Evolutionary conservation across 331 rosid genomes (phyloP), one percentile per base, ranked within the genome.

Genomic region (Rosa hybrid): DNA sequence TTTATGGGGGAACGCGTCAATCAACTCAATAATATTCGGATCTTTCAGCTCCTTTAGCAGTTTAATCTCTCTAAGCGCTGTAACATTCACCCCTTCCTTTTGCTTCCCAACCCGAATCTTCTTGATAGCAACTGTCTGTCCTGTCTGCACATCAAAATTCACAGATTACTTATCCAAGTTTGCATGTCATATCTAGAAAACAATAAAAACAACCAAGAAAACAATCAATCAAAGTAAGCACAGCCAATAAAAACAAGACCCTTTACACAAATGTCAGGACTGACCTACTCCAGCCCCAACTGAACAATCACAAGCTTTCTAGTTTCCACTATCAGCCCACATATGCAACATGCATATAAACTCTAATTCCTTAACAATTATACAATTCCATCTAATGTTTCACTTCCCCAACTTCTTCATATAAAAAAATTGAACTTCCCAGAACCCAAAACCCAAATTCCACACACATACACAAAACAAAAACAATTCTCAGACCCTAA

Each of bases 21-120:
- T 95, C 84, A 95, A 85, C 90, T 95, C 97, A 79, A 95, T 95
- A 30, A 95, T 93, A 81, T 89, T 90, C 7, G 98, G 96, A 86
- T 87, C 88, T 68, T 91, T 95, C 54, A 95, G 91, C 86, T 95
- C 99, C 84, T 95, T 93, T 30, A 95, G 96, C 41, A 95, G 84
- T 81, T 95, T 95, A 77, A 95, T 93, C 87, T 93, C 98, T 77
- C 99, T 82, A 56, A 95, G 99, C 2, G 99, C 99, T 1, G 99
- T 95, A 74, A 95, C 90, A 88, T 95, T 95, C 23, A 93, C 92
- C 77, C 99, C 99, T 87, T 95, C 99, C 86, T 93, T 95, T 81
- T 93, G 97, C 89, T 89, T 95, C 62, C 99, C 99, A 63, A 95
- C 89, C 72, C 99, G 90, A 83, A 95, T 95, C 86, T 91, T 95